Evolutionary conservation across 2,329 filamentous ascomycete species (phyloP).

Genomic region (Botryosphaeria agaves): DNA sequence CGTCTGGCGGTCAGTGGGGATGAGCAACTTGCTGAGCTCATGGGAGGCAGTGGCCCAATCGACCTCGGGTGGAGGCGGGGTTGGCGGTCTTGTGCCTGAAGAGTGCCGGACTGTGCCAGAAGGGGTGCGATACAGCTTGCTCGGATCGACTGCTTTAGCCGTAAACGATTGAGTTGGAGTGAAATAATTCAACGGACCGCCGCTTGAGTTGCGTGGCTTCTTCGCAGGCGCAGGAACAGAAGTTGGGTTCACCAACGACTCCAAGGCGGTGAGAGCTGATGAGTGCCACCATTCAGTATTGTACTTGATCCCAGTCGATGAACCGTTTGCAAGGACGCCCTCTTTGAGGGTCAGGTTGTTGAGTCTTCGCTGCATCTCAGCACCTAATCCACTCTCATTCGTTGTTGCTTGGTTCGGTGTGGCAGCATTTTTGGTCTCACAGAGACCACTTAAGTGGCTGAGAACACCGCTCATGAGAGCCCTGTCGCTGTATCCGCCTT

Average conservation of each 20-base stretch:
- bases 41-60: slow-evolving; percentile 72
- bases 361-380: slow-evolving; percentile 36
- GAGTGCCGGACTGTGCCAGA: slow-evolving; percentile 32
- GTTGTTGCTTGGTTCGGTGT: slow-evolving; percentile 11
- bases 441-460: slow-evolving; percentile 76
- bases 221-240: slow-evolving; percentile 33
- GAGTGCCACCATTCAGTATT: slow-evolving; percentile 27
- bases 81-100: slow-evolving; percentile 27
- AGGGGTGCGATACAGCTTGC: slow-evolving; percentile 45
- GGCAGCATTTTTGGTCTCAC: slow-evolving; percentile 29
- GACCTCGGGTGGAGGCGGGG: slow-evolving; percentile 63
- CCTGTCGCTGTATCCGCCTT: slow-evolving; percentile 90
- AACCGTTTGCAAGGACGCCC: background rate
- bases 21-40: slow-evolving; percentile 66
- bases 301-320: slow-evolving; percentile 10
- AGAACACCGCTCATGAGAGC: slow-evolving; percentile 76
- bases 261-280: slow-evolving; percentile 49
- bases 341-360: slow-evolving; percentile 8
- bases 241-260: slow-evolving; percentile 36
- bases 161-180: slow-evolving; percentile 78
- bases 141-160: slow-evolving; percentile 56
- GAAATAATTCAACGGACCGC: slow-evolving; percentile 54
- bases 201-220: slow-evolving; percentile 38
- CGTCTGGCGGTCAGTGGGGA: slow-evolving; percentile 61
- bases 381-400: slow-evolving; percentile 29